Conservation (phyloP, 345 rosid genomes). For the Heritiera fomes region DNA sequence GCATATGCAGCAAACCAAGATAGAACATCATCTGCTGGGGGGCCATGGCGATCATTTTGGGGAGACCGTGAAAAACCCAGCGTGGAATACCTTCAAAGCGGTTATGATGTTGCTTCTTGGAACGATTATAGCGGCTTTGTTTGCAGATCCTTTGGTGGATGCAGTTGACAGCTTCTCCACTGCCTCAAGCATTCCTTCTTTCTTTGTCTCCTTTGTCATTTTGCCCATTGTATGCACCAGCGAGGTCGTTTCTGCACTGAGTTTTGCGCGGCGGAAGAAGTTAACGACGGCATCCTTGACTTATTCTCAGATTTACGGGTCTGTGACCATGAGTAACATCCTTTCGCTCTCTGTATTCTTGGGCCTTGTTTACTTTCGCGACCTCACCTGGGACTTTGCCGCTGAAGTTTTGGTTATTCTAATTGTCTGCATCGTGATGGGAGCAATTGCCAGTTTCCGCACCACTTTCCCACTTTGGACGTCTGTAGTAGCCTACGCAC, state of each 20-base stretch:
- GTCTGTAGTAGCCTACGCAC: slow-evolving; percentile 37
- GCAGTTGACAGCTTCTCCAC: slow-evolving; percentile 41
- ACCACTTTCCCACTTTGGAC: slow-evolving; percentile 57
- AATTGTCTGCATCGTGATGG: slow-evolving; percentile 48
- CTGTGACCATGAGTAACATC: slow-evolving; percentile 45
- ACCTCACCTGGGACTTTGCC: slow-evolving; percentile 54
- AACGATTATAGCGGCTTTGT: slow-evolving; percentile 38
- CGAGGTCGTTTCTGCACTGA: slow-evolving; percentile 41
- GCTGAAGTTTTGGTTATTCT: slow-evolving; percentile 45
- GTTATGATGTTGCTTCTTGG: slow-evolving; percentile 39
- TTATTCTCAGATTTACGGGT: slow-evolving; percentile 52
- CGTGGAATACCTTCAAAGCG: slow-evolving; percentile 34
- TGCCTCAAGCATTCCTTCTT: slow-evolving; percentile 47
- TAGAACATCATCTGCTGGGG: slow-evolving; percentile 37
- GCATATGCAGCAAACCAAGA: slow-evolving; percentile 32
- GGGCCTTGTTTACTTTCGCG: slow-evolving; percentile 49
- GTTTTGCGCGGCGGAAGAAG: slow-evolving; percentile 41
- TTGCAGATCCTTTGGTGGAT: slow-evolving; percentile 49
- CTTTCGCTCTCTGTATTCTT: slow-evolving; percentile 22
- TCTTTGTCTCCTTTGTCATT: slow-evolving; percentile 44
- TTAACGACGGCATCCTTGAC: slow-evolving; percentile 38
- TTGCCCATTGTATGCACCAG: slow-evolving; percentile 44
- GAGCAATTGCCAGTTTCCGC: slow-evolving; percentile 42
- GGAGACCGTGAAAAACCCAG: slow-evolving; percentile 4
- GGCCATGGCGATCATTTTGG: slow-evolving; percentile 19